phyloP scores from a whole-genome alignment of 148 eudicot genomes.

The Gaultheria prostrata region DNA sequence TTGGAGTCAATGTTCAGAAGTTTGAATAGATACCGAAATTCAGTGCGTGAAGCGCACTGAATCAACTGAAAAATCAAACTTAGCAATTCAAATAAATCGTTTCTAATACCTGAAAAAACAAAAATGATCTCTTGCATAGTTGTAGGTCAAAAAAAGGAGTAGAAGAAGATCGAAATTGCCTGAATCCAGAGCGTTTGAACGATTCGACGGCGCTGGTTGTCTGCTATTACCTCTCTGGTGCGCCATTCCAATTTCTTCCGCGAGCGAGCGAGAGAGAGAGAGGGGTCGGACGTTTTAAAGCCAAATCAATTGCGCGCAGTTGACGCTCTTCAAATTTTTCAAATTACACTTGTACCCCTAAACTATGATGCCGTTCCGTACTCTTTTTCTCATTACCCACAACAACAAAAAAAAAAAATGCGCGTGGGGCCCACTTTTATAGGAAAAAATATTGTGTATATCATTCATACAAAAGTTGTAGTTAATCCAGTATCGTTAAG shows the following conservation, averaged over 20 bases:
- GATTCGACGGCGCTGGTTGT: slow-evolving; percentile 4
- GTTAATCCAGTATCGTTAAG: no score
- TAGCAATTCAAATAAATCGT: background rate
- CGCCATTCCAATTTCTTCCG: slow-evolving; percentile 8
- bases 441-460: no score
- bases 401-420: no score
- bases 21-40: background rate
- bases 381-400: no score
- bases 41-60: background rate
- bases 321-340: background rate
- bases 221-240: slow-evolving; percentile 11
- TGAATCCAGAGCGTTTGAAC: background rate
- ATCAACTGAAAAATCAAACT: background rate
- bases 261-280: slow-evolving; percentile 16
- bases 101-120: background rate
- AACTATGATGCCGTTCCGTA: background rate
- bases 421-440: no score
- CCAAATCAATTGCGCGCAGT: background rate
- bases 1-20: background rate
- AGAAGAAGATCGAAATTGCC: background rate
- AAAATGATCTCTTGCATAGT: no score
- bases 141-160: background rate
- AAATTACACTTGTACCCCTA: background rate
- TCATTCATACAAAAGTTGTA: no score
- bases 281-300: background rate